These are phyloP conservation scores for Malus orientalis DNA, from an alignment of 306 rosid species.

Conservation along the genomic window DNA sequence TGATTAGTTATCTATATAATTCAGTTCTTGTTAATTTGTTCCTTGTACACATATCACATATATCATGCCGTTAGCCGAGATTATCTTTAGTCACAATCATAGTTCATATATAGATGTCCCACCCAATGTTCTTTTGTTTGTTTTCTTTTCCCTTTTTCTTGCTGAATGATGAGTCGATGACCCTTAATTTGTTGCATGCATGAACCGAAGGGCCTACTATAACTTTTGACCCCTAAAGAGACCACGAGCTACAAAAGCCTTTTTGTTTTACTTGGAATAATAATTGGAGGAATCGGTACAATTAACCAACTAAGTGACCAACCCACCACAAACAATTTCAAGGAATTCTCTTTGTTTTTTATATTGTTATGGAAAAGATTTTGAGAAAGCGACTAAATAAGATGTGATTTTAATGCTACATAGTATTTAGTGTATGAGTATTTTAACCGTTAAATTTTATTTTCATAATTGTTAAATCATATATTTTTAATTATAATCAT, in stretches of 20 bases:
- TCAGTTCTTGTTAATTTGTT: background rate
- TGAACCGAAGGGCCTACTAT: background rate
- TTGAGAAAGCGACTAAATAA: background rate
- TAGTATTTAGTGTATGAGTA: too few species aligned
- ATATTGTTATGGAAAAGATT: background rate
- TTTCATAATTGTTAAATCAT: too few species aligned
- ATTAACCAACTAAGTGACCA: slow-evolving; percentile 1
- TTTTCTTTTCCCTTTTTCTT: background rate
- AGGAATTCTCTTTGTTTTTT: background rate
- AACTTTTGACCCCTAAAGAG: slow-evolving; percentile 1
- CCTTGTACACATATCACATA: background rate
- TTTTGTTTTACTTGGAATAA: background rate
- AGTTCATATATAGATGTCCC: background rate
- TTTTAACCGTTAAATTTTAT: too few species aligned
- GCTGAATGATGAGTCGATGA: slow-evolving; percentile 4
- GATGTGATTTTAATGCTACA: too few species aligned
- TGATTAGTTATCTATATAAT: background rate
- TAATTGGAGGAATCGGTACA: slow-evolving; percentile 7
- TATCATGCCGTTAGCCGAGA: background rate
- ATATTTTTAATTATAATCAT: too few species aligned
- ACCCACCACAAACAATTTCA: background rate
- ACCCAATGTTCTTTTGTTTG: slow-evolving; percentile 2
- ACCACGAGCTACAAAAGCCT: background rate
- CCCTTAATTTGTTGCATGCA: slow-evolving; percentile 19
- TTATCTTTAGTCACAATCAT: background rate